Evolutionary conservation across 1,284 basidiomycete species (phyloP).

Genomic region (Moesziomyces parantarcticus): DNA sequence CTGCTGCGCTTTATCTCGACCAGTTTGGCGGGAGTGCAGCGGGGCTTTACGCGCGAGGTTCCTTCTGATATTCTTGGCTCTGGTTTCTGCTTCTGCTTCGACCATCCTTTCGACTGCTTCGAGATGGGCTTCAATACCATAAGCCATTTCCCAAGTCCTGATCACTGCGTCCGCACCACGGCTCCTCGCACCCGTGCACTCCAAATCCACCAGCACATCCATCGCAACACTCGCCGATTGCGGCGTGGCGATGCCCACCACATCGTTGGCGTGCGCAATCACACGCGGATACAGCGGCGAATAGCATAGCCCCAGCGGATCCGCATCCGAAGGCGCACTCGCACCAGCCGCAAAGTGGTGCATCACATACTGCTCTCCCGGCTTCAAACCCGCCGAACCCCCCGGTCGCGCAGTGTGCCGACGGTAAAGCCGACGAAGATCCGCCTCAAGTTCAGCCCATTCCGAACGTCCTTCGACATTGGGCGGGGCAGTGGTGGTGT

Average conservation of each 20-base stretch:
- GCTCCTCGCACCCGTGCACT: constrained; percentile 4
- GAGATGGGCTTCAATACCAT: constrained; percentile 34
- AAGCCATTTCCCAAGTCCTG: constrained; percentile 18
- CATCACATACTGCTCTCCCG: constrained; percentile 15
- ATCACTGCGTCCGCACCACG: constrained; percentile 5
- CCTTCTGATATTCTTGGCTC: constrained; percentile 13
- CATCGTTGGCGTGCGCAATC: constrained; percentile 30
- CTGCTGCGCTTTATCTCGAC: neutral
- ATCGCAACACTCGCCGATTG: constrained; percentile 11
- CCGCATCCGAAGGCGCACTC: constrained; percentile 2
- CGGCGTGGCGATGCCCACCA: constrained; percentile 30
- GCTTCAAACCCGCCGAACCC: neutral
- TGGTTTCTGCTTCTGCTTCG: constrained; percentile 5
- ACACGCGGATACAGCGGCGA: constrained; percentile 26
- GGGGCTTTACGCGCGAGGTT: too few species aligned
- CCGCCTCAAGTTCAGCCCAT: constrained; percentile 14
- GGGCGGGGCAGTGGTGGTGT: too few species aligned
- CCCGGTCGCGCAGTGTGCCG: constrained; percentile 9
- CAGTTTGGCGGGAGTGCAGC: too few species aligned
- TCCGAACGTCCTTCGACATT: neutral
- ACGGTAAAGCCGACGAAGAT: constrained; percentile 25
- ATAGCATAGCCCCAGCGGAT: constrained; percentile 26
- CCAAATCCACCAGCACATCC: constrained; percentile 8
- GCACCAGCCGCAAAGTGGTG: constrained; percentile 20
- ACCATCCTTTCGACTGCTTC: constrained; percentile 35